Conservation (phyloP, 768 basidiomycete species). For the Lactarius akahatsu region DNA sequence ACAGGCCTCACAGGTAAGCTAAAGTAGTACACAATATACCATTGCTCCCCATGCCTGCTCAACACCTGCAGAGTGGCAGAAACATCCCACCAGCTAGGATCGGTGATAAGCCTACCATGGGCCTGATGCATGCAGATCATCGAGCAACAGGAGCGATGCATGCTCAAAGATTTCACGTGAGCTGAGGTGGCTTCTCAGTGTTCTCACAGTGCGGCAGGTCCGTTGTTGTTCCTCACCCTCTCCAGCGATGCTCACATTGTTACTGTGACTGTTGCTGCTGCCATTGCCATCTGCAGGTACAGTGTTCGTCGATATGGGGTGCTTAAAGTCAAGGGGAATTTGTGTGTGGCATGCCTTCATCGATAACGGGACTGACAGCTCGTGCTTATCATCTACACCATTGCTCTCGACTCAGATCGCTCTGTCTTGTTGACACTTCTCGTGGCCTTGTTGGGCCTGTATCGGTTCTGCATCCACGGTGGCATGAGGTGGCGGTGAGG, state of each 20-base stretch:
- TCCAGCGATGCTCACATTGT: conserved; percentile 30
- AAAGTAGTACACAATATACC: no score
- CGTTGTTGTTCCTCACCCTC: conserved; percentile 55
- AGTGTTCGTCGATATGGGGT: conserved; percentile 62
- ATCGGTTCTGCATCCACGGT: conserved; percentile 30
- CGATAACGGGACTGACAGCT: conserved; percentile 37
- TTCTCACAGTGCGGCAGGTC: conserved; percentile 64
- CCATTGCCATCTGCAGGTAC: conserved; percentile 66
- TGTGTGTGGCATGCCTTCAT: conserved; percentile 62
- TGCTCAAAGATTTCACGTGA: no score
- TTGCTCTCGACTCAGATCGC: conserved; percentile 25
- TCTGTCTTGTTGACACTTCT: conserved; percentile 62
- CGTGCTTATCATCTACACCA: conserved; percentile 28
- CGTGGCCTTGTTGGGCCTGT: conserved; percentile 63
- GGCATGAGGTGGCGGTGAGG: conserved; percentile 34
- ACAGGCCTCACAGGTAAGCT: no score
- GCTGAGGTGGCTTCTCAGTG: no score
- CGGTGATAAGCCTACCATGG: no score
- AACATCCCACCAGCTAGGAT: no score
- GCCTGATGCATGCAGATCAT: no score
- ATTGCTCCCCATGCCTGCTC: no score
- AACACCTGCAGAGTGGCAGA: no score
- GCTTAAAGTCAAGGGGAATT: conserved; percentile 76
- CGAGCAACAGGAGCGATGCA: no score
- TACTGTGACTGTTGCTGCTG: conserved; percentile 29